phyloP scores from a whole-genome alignment of 2,329 filamentous ascomycete genomes.

The Cytospora mali region DNA sequence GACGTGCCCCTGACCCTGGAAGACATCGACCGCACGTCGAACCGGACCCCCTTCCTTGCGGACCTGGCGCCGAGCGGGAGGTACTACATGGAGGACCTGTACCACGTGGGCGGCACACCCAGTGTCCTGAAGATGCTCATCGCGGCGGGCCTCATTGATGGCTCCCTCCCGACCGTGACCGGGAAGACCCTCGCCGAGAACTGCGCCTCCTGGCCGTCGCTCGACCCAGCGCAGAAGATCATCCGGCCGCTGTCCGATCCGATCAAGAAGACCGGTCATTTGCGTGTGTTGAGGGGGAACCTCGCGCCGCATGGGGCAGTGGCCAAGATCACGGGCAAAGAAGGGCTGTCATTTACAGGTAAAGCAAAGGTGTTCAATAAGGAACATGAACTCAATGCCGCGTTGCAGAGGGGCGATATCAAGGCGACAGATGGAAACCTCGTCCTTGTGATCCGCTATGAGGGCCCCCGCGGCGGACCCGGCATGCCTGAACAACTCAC shows the following conservation, averaged over 20 bases:
- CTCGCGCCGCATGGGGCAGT: constrained; percentile 87
- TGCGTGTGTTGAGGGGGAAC: constrained; percentile 86
- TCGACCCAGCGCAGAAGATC: constrained; percentile 79
- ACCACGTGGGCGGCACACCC: constrained; percentile 81
- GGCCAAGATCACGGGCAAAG: constrained; percentile 95
- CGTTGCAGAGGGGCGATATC: constrained; percentile 65
- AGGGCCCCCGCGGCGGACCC: constrained; percentile 89
- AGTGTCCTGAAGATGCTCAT: constrained; percentile 85
- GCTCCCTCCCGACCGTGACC: constrained; percentile 77
- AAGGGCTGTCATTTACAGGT: constrained; percentile 80
- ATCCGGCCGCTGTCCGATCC: constrained; percentile 72
- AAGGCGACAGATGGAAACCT: constrained; percentile 67
- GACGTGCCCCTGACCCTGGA: constrained; percentile 76
- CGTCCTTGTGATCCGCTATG: constrained; percentile 88
- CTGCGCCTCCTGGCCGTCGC: constrained; percentile 72
- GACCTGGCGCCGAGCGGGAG: constrained; percentile 82
- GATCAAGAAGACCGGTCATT: constrained; percentile 83
- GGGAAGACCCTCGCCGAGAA: constrained; percentile 84
- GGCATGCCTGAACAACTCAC: constrained; percentile 96
- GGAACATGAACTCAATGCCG: constrained; percentile 75
- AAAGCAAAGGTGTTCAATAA: constrained; percentile 85
- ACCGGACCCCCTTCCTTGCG: constrained; percentile 84
- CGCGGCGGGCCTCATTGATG: constrained; percentile 74
- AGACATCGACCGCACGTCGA: constrained; percentile 78
- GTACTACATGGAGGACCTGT: constrained; percentile 84